Evolutionary conservation across 2,329 filamentous ascomycete genomes (phyloP).

Genomic region (Botrytis byssoidea): DNA sequence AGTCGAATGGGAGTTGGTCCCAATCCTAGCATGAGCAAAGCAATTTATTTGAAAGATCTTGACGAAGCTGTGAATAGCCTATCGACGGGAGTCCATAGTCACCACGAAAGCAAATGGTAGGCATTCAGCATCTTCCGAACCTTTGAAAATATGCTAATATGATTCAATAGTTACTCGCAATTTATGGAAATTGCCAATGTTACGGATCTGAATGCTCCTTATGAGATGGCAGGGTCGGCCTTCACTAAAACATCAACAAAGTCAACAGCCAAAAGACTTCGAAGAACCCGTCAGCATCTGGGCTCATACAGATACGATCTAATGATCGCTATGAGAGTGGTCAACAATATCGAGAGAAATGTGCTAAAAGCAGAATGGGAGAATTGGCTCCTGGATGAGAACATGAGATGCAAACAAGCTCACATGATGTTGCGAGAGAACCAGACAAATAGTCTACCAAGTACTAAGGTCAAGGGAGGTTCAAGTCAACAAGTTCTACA

Average conservation of each 20-base stretch:
- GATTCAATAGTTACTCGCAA: conserved; percentile 51
- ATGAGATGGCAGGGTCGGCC: conserved; percentile 51
- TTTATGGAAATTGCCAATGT: conserved; percentile 59
- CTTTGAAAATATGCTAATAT: conserved; percentile 24
- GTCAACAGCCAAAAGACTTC: conserved; percentile 61
- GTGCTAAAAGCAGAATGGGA: conserved; percentile 88
- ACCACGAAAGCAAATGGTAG: conserved; percentile 51
- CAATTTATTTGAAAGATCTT: conserved; percentile 80
- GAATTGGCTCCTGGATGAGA: conserved; percentile 83
- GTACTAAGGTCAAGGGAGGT: conserved; percentile 32
- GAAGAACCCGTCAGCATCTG: conserved; percentile 77
- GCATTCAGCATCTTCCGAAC: conserved; percentile 24
- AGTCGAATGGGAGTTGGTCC: conserved; percentile 74
- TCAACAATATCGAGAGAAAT: conserved; percentile 86
- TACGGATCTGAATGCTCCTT: conserved; percentile 57
- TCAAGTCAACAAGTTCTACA: conserved; percentile 30
- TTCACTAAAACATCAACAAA: conserved; percentile 51
- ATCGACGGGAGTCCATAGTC: conserved; percentile 25
- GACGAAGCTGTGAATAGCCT: conserved; percentile 53
- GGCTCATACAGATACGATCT: conserved; percentile 86
- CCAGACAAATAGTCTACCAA: conserved; percentile 29
- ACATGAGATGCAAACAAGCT: conserved; percentile 67
- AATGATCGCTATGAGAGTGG: conserved; percentile 82
- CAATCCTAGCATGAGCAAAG: conserved; percentile 77
- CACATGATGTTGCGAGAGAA: conserved; percentile 46